Evolutionary conservation across 306 rosid genomes (phyloP).

Genomic region (Vigna angularis): DNA sequence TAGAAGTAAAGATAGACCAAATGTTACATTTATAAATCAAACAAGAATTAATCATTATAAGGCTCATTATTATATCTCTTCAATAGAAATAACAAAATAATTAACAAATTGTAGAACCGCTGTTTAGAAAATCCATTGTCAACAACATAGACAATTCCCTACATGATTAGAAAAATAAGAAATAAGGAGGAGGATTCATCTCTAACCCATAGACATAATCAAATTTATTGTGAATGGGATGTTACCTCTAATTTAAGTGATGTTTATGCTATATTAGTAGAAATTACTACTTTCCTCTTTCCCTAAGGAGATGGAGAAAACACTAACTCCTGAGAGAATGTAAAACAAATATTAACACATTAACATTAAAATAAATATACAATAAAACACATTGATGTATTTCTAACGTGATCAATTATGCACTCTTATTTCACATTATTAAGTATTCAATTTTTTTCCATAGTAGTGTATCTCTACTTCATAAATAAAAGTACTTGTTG

Average conservation of each 20-base stretch:
- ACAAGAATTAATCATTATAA: constrained; percentile 26
- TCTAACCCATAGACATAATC: constrained; percentile 1
- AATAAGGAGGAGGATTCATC: constrained; percentile 14
- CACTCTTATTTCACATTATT: too few relatives aligned
- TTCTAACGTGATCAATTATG: too few relatives aligned
- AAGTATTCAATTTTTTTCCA: too few relatives aligned
- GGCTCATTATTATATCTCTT: constrained; percentile 19
- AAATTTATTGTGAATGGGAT: constrained; percentile 27
- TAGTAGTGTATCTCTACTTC: too few relatives aligned
- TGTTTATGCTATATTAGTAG: constrained; percentile 93
- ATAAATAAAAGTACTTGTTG: too few relatives aligned
- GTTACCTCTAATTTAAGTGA: constrained; percentile 89
- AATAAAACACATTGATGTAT: too few relatives aligned
- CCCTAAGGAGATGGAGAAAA: too few relatives aligned
- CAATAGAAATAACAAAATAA: constrained; percentile 35
- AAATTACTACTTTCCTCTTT: too few relatives aligned
- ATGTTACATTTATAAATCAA: constrained; percentile 1
- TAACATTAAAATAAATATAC: too few relatives aligned
- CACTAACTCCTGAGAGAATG: too few relatives aligned
- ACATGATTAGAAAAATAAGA: constrained; percentile 49
- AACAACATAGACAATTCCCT: constrained; percentile 93
- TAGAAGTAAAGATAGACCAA: constrained; percentile 19
- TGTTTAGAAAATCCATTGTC: constrained; percentile 96
- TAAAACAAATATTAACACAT: too few relatives aligned
- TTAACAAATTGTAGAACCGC: constrained; percentile 19